Evolutionary conservation across 2,329 filamentous ascomycete genomes (phyloP).

Genomic region (Myotisia sp.): DNA sequence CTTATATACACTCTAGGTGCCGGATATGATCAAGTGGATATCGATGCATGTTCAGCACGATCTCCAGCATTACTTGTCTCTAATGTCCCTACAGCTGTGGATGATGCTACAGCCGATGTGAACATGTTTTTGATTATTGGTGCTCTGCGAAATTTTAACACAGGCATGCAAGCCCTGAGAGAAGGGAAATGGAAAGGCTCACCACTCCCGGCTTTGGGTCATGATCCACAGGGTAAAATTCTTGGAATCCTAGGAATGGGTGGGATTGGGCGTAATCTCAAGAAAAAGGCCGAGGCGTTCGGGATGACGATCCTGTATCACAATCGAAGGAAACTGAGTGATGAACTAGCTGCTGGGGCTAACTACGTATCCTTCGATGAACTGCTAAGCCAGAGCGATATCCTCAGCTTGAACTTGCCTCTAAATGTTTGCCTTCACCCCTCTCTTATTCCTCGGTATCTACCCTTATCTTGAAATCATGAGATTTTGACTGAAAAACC

Average conservation of each 20-base stretch:
- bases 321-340: conserved; percentile 50
- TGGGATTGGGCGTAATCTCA: conserved; percentile 66
- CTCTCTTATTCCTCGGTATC: background rate
- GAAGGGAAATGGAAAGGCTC: conserved; percentile 53
- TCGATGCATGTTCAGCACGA: conserved; percentile 53
- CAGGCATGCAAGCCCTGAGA: conserved; percentile 51
- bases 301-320: conserved; percentile 64
- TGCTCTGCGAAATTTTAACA: conserved; percentile 59
- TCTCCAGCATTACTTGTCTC: conserved; percentile 51
- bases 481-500: background rate
- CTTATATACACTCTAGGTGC: too few relatives aligned
- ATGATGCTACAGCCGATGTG: conserved; percentile 70
- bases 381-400: conserved; percentile 54
- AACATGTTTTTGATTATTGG: conserved; percentile 71
- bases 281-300: conserved; percentile 58
- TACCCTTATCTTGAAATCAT: background rate
- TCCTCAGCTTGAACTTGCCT: conserved; percentile 66
- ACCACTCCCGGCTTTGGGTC: conserved; percentile 44
- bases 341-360: conserved; percentile 33
- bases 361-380: conserved; percentile 53
- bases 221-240: conserved; percentile 64
- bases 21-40: conserved; percentile 72
- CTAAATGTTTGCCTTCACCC: conserved; percentile 50
- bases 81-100: conserved; percentile 67
- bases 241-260: conserved; percentile 78